Percentiles rank a stretch among this genome's conserved stretches.
These are phyloP conservation scores for Linderina pennispora DNA, from an alignment of 192 early-diverging fungal species.

Conservation along the genomic window DNA sequence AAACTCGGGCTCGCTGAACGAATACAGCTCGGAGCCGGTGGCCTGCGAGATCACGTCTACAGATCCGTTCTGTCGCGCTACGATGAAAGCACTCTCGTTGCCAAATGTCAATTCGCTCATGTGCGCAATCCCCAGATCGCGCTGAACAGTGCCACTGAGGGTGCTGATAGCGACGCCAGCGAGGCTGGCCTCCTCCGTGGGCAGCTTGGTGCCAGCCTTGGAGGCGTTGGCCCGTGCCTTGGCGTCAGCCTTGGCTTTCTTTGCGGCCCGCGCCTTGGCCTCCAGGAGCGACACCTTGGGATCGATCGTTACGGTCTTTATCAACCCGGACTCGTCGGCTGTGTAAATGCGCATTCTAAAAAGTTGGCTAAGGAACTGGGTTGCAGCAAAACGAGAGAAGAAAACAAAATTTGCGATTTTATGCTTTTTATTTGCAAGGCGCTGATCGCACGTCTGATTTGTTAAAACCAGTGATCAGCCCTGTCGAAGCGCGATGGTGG, in stretches of 20 bases:
- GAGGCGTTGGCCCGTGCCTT: slow-evolving; percentile 32
- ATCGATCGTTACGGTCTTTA: slow-evolving; percentile 44
- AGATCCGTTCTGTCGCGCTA: slow-evolving; percentile 25
- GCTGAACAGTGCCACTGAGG: slow-evolving; percentile 19
- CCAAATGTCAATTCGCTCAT: slow-evolving; percentile 10
- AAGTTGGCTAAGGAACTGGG: too few relatives aligned
- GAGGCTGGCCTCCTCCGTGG: slow-evolving; percentile 7
- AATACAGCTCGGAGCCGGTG: slow-evolving; percentile 9
- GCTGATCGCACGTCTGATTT: too few relatives aligned
- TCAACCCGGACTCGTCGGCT: slow-evolving; percentile 46
- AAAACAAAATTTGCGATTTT: too few relatives aligned
- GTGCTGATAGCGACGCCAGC: slow-evolving; percentile 17
- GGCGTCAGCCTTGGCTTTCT: slow-evolving; percentile 26
- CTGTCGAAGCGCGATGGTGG: slow-evolving; percentile 13
- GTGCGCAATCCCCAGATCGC: slow-evolving; percentile 19
- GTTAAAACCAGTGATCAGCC: too few relatives aligned
- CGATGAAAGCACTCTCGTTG: slow-evolving; percentile 13
- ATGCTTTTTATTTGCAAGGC: too few relatives aligned
- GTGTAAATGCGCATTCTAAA: too few relatives aligned
- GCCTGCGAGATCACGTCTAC: slow-evolving; percentile 20
- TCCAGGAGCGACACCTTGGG: slow-evolving; percentile 32
- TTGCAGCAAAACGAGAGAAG: too few relatives aligned
- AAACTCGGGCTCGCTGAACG: slow-evolving; percentile 18
- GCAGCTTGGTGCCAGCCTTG: slow-evolving; percentile 6
- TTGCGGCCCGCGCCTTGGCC: slow-evolving; percentile 38